These are phyloP conservation scores for Pythium aristosporum DNA, from an alignment of 352 stramenopile species.

Conservation along the genomic window DNA sequence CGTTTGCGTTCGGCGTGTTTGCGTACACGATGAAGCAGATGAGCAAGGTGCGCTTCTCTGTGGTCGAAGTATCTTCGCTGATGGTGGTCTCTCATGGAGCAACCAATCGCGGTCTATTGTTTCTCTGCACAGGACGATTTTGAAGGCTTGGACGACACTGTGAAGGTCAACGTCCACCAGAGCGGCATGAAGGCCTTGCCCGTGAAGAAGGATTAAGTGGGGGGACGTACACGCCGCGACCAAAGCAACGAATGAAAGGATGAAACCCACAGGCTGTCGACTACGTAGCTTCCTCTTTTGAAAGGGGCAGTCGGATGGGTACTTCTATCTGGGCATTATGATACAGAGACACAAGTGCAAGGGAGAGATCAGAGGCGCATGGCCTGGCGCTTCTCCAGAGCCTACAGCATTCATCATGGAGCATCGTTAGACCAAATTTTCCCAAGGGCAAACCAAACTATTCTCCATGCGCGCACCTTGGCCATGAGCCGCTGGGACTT, in stretches of 20 bases:
- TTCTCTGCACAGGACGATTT: conserved; percentile 66
- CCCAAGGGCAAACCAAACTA: not conserved
- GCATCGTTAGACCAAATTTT: not conserved
- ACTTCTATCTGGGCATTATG: not conserved
- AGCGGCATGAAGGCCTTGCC: conserved; percentile 72
- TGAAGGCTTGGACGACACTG: conserved; percentile 68
- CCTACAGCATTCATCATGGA: conserved; percentile 8
- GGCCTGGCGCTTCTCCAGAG: conserved; percentile 21
- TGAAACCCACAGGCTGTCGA: too few relatives aligned
- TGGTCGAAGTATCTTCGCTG: not conserved
- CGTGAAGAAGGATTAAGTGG: conserved; percentile 48
- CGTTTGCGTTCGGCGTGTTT: conserved; percentile 68
- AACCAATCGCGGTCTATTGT: not conserved
- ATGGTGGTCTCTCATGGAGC: not conserved
- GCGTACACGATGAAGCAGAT: conserved; percentile 80
- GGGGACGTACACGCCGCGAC: not conserved
- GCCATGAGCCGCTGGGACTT: conserved; percentile 70
- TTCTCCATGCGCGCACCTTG: conserved; percentile 38
- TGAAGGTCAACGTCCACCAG: conserved; percentile 80
- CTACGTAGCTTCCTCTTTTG: not conserved
- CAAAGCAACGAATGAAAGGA: conserved; percentile 3
- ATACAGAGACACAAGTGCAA: conserved; percentile 2
- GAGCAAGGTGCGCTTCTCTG: conserved; percentile 50
- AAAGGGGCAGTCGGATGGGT: too few relatives aligned
- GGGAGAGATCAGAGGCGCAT: conserved; percentile 4